A percentile compares a stretch with the other conserved stretches of the same genome.
phyloP scores from a whole-genome alignment of 2,329 filamentous ascomycete genomes.

The Cladorrhinum sp. region DNA sequence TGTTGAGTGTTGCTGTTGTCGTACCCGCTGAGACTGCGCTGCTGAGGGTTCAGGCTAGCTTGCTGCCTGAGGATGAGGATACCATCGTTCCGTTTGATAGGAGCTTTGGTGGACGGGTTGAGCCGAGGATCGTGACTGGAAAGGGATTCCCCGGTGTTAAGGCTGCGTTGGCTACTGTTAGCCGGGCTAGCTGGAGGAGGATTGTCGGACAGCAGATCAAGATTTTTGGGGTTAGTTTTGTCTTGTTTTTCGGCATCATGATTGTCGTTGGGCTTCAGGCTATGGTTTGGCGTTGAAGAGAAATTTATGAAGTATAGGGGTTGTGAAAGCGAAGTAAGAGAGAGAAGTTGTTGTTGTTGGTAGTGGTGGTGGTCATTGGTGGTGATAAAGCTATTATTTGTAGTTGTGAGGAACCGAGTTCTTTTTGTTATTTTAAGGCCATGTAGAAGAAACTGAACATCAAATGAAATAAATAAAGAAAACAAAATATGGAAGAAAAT shows the following conservation, averaged over 20 bases:
- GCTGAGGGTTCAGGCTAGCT: conserved; percentile 79
- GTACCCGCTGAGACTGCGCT: conserved; percentile 75
- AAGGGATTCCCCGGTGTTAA: conserved; percentile 67
- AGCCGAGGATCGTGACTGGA: conserved; percentile 71
- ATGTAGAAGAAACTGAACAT: too few relatives aligned
- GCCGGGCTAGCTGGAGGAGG: conserved; percentile 67
- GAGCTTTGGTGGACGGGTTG: conserved; percentile 73
- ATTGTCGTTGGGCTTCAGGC: neutral
- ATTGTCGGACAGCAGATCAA: conserved; percentile 75
- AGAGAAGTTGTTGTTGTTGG: too few relatives aligned
- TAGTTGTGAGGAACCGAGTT: too few relatives aligned
- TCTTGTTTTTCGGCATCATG: neutral
- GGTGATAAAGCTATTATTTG: too few relatives aligned
- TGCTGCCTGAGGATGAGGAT: conserved; percentile 76
- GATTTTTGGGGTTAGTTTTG: conserved; percentile 27
- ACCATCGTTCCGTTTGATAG: conserved; percentile 89
- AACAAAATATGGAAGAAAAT: too few relatives aligned
- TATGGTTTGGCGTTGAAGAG: neutral
- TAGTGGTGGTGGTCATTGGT: too few relatives aligned
- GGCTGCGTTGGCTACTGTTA: conserved; percentile 79
- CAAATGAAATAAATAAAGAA: too few relatives aligned
- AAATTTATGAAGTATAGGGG: too few relatives aligned
- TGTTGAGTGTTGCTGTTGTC: conserved; percentile 43
- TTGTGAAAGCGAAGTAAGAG: too few relatives aligned
- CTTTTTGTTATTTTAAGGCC: too few relatives aligned